Percentiles rank a stretch among this genome's conserved stretches.
These are phyloP conservation scores for Saccharomycopsis crataegensis DNA, from an alignment of 1,139 yeast species.

Conservation along the genomic window DNA sequence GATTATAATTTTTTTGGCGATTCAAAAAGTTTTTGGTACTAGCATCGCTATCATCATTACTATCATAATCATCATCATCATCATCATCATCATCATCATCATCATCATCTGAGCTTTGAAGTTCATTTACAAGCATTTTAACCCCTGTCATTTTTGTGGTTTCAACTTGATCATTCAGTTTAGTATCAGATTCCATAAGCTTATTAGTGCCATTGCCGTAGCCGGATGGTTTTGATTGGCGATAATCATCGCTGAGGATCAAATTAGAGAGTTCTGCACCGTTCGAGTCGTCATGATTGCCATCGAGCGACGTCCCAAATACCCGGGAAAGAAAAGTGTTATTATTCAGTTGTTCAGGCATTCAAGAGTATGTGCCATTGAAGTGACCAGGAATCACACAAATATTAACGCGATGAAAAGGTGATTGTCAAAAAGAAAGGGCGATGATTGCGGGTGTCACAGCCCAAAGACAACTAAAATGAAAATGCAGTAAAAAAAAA, in stretches of 20 bases:
- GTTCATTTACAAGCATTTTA: background rate
- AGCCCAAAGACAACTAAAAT: too few species aligned
- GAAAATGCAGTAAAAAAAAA: too few species aligned
- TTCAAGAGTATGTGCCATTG: background rate
- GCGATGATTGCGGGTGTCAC: too few species aligned
- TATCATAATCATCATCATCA: background rate
- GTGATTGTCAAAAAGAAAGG: too few species aligned
- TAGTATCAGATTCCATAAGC: slow-evolving; percentile 6
- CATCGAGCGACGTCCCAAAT: slow-evolving; percentile 12
- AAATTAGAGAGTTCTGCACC: background rate
- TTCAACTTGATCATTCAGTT: background rate
- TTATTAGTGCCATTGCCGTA: background rate
- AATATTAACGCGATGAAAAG: too few species aligned
- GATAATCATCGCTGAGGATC: too few species aligned
- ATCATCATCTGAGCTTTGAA: background rate
- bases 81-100: background rate
- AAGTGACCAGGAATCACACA: background rate
- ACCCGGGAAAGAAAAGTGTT: slow-evolving; percentile 16
- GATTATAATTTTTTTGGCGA: background rate
- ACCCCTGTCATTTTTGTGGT: background rate
- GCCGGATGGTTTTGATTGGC: background rate
- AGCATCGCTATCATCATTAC: background rate
- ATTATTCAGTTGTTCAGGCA: background rate
- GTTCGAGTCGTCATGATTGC: background rate
- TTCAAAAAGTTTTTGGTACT: background rate